Evolutionary conservation across 192 early-diverging fungal genomes (phyloP).

Genomic region (Dissophora ornata): DNA sequence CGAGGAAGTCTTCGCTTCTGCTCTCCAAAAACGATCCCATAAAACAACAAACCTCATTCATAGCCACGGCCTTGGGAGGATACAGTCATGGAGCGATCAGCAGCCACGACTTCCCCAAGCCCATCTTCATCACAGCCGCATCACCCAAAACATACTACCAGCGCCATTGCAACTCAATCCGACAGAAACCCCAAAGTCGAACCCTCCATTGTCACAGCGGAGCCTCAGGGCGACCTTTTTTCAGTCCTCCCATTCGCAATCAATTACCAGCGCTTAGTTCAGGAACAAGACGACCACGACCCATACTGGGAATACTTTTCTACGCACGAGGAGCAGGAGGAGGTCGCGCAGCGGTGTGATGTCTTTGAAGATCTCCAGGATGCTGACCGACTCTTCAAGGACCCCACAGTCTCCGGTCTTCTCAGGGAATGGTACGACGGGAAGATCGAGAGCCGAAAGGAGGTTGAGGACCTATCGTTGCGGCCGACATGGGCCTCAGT

Average conservation of each 20-base stretch:
- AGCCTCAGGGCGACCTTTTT: slow-evolving; percentile 32
- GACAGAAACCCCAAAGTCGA: neutral
- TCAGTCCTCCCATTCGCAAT: slow-evolving; percentile 10
- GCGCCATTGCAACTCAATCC: no score
- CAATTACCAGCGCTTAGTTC: slow-evolving; percentile 7
- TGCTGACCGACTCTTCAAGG: slow-evolving; percentile 26
- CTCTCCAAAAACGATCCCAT: no score
- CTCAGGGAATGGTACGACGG: slow-evolving; percentile 34
- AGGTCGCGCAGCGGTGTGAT: slow-evolving; percentile 14
- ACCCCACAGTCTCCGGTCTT: slow-evolving; percentile 35
- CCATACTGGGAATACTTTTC: slow-evolving; percentile 34
- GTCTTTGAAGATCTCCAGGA: slow-evolving; percentile 10
- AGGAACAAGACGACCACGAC: slow-evolving; percentile 16
- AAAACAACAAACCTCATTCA: no score
- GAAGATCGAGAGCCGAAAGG: neutral
- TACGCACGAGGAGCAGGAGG: slow-evolving; percentile 9
- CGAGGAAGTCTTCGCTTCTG: no score
- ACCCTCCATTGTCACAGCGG: slow-evolving; percentile 14
- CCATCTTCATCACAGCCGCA: no score
- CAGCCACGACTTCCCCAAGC: no score
- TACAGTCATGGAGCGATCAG: no score
- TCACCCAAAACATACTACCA: no score
- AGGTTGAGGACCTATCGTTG: neutral
- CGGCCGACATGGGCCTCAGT: slow-evolving; percentile 42
- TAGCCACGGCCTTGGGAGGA: no score